A percentile compares a stretch with the other conserved stretches of the same genome.
Evolutionary conservation across 2,329 filamentous ascomycete genomes (phyloP).

Genomic region (Alternaria tenuissima): DNA sequence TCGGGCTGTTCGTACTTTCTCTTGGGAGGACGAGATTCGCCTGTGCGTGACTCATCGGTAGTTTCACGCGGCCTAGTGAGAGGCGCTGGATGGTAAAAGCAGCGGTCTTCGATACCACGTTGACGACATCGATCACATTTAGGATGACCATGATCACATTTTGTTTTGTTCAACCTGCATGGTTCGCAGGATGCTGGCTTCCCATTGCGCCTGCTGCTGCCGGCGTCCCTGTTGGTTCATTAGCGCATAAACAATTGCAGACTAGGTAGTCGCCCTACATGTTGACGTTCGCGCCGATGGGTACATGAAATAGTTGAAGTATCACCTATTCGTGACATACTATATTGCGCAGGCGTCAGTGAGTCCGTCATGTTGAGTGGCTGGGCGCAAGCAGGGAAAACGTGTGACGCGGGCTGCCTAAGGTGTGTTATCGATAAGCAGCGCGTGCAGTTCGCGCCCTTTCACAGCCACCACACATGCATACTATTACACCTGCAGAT

Average conservation of each 20-base stretch:
- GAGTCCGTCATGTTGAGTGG: neutral
- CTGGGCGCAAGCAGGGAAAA: neutral
- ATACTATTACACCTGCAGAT: neutral
- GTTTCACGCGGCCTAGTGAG: slow-evolving; percentile 39
- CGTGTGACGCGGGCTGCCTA: neutral
- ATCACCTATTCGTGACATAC: neutral
- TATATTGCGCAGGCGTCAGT: neutral
- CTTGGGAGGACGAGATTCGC: slow-evolving; percentile 31
- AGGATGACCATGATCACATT: slow-evolving; percentile 43
- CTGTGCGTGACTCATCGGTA: slow-evolving; percentile 21
- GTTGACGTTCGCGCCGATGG: neutral
- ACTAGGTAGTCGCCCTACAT: slow-evolving; percentile 4
- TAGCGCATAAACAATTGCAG: slow-evolving; percentile 8
- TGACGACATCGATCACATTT: slow-evolving; percentile 46
- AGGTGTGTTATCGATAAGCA: neutral
- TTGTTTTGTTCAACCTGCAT: slow-evolving; percentile 45
- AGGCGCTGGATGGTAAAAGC: slow-evolving; percentile 48
- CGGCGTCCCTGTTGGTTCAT: slow-evolving; percentile 30
- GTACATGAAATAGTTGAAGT: neutral
- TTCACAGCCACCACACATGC: neutral
- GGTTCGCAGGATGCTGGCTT: slow-evolving; percentile 47
- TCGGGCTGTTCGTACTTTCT: slow-evolving; percentile 34
- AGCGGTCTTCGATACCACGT: slow-evolving; percentile 43
- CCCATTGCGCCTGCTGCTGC: slow-evolving; percentile 42
- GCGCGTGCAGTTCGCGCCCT: neutral